These are phyloP conservation scores for Colletotrichum musae DNA, from an alignment of 2,329 filamentous ascomycete genomes.

Conservation along the genomic window DNA sequence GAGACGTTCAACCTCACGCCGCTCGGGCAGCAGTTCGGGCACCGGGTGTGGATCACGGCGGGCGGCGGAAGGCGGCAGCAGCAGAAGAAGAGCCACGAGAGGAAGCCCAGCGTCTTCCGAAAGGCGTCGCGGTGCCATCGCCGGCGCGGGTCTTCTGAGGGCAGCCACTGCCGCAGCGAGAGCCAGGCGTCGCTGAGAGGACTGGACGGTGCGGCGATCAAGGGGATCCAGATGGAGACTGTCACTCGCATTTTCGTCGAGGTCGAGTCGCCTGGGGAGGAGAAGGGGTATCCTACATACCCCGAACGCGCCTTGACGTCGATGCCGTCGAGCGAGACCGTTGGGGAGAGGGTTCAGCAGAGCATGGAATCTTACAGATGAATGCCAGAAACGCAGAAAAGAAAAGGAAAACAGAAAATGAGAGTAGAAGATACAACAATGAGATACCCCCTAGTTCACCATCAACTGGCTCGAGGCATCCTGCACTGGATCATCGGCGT, in stretches of 20 bases:
- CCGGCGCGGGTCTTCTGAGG: not conserved
- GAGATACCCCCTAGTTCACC: not conserved
- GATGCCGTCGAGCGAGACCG: slow-evolving; percentile 13
- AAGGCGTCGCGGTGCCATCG: slow-evolving; percentile 1
- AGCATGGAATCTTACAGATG: slow-evolving; percentile 15
- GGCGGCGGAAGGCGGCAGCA: not conserved
- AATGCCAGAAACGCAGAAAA: not conserved
- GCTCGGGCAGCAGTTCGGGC: slow-evolving; percentile 21
- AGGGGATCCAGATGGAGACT: slow-evolving; percentile 60
- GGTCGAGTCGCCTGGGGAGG: slow-evolving; percentile 41
- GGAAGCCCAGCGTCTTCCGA: slow-evolving; percentile 1
- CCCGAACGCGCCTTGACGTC: not conserved
- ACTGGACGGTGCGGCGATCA: not conserved
- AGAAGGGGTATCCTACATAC: slow-evolving; percentile 30
- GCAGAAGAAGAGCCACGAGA: not conserved
- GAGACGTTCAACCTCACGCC: slow-evolving; percentile 29
- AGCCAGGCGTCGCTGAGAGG: slow-evolving; percentile 24
- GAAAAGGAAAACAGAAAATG: not conserved
- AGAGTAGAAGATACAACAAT: too few relatives aligned
- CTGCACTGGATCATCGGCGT: not conserved
- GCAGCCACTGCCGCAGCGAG: slow-evolving; percentile 22
- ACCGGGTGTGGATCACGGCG: slow-evolving; percentile 27
- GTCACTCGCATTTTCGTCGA: slow-evolving; percentile 60
- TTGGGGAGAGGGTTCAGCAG: slow-evolving; percentile 22
- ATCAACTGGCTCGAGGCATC: not conserved